Percentiles rank a stretch among this genome's conserved stretches.
Conservation (phyloP, 2,329 filamentous ascomycete genomes). For the Laburnicola sp. region DNA sequence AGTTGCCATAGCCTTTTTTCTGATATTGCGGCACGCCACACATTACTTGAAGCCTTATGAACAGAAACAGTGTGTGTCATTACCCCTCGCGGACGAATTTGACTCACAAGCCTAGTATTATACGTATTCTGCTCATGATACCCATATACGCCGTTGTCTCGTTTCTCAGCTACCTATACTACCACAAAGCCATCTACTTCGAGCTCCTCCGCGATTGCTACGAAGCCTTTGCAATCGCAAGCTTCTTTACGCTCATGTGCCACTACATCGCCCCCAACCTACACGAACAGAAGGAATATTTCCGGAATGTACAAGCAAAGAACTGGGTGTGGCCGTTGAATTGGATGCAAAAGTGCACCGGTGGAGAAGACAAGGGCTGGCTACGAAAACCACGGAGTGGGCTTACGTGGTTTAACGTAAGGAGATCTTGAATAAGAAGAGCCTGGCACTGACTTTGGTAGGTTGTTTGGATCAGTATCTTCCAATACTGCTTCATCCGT, state of each 20-base stretch:
- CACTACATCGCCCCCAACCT: constrained; percentile 77
- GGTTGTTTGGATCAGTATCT: constrained; percentile 78
- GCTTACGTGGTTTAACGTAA: constrained; percentile 83
- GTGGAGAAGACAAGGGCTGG: constrained; percentile 65
- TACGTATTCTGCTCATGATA: constrained; percentile 86
- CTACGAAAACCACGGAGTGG: constrained; percentile 78
- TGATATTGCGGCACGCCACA: constrained; percentile 61
- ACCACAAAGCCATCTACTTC: constrained; percentile 78
- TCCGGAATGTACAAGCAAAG: constrained; percentile 67
- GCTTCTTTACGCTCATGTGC: constrained; percentile 82
- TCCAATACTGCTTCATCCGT: constrained; percentile 83
- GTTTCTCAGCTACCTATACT: constrained; percentile 73
- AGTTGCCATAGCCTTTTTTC: constrained; percentile 54
- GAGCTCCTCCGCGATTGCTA: constrained; percentile 82
- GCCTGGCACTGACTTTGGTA: constrained; percentile 36
- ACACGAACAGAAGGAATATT: constrained; percentile 81
- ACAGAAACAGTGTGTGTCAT: constrained; percentile 58
- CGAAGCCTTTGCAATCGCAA: constrained; percentile 84
- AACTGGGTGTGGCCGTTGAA: constrained; percentile 76
- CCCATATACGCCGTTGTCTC: constrained; percentile 77
- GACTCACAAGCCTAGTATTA: constrained; percentile 62
- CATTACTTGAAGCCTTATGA: constrained; percentile 64
- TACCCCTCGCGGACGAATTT: neutral
- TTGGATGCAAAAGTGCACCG: constrained; percentile 71
- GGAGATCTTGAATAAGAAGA: constrained; percentile 12